These are phyloP conservation scores for Lactarius trivialis DNA, from an alignment of 768 basidiomycete genomes.

Conservation along the genomic window DNA sequence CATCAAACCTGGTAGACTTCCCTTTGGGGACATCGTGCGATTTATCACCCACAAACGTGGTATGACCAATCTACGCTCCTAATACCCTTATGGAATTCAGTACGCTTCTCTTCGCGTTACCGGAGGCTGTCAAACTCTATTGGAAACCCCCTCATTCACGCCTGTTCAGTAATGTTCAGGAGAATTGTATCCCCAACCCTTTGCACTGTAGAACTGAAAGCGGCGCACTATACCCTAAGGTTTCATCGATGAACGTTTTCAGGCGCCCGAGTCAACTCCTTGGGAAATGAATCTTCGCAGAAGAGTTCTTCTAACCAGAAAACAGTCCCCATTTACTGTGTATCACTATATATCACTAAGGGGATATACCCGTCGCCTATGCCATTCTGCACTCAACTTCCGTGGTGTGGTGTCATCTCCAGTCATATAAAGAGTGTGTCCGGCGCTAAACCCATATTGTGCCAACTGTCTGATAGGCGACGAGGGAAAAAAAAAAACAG, in stretches of 20 bases:
- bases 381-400: not conserved
- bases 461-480: conserved; percentile 6
- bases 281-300: conserved; percentile 2
- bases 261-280: not conserved
- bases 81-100: not conserved
- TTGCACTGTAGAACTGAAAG: not conserved
- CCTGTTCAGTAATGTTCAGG: not conserved
- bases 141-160: not conserved
- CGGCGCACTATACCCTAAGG: not conserved
- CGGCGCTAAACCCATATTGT: not conserved
- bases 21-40: not conserved
- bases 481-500: not conserved
- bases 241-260: conserved; percentile 1
- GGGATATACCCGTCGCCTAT: not conserved
- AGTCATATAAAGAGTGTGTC: not conserved
- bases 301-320: conserved; percentile 3
- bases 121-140: not conserved
- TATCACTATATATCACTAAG: not conserved
- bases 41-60: conserved; percentile 9
- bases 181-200: not conserved
- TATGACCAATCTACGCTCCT: not conserved
- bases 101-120: not conserved
- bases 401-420: not conserved
- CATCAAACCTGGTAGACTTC: conserved; percentile 2
- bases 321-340: not conserved